Evolutionary conservation across 23 red algal species (phyloP).

Genomic region (Agarophyton chilense): DNA sequence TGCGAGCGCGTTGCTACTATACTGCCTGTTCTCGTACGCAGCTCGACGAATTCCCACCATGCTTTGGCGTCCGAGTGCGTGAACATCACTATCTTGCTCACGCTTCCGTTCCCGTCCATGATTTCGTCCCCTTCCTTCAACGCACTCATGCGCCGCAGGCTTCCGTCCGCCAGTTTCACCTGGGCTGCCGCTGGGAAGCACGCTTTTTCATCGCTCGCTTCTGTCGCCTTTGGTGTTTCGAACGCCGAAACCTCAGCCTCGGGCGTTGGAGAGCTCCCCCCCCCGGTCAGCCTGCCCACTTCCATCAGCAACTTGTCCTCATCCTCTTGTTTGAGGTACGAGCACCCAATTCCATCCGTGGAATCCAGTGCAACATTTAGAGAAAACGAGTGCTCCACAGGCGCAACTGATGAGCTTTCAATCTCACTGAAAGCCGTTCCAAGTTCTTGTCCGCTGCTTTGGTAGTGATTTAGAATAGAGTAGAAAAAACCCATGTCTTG

Average conservation of each 20-base stretch:
- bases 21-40: background rate
- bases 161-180: background rate
- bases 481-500: conserved; percentile 23
- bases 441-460: background rate
- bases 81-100: conserved; percentile 19
- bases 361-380: conserved; percentile 9
- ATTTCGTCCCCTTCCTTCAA: background rate
- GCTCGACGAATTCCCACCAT: background rate
- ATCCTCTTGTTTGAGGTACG: background rate
- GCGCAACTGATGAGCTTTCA: conserved; percentile 2
- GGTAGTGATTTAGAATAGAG: background rate
- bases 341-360: conserved; percentile 4
- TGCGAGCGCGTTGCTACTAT: conserved; percentile 17
- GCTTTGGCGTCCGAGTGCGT: background rate
- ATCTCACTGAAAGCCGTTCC: conserved; percentile 8
- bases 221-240: background rate
- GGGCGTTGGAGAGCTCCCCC: background rate
- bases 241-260: background rate
- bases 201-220: background rate
- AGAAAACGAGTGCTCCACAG: background rate
- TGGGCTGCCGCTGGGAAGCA: background rate
- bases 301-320: background rate
- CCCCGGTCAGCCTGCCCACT: background rate
- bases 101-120: background rate
- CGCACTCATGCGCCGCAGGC: background rate